Evolutionary conservation across 2,329 filamentous ascomycete species (phyloP).

Genomic region (Fusarium nelsonii): DNA sequence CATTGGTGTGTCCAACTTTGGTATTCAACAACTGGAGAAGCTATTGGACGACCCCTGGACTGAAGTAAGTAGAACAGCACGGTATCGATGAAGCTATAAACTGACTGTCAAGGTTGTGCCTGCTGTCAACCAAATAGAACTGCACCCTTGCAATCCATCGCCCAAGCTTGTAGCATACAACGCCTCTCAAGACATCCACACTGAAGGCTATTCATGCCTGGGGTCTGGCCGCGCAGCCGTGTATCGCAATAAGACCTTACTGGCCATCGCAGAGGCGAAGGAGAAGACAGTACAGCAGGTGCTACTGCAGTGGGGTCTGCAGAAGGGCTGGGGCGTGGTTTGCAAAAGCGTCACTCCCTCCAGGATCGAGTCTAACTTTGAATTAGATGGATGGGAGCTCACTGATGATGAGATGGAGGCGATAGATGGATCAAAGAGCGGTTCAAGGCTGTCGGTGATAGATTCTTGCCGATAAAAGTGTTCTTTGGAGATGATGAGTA

Average conservation of each 20-base stretch:
- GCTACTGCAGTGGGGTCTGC: constrained; percentile 82
- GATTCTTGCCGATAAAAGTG: constrained; percentile 80
- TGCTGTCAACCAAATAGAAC: constrained; percentile 85
- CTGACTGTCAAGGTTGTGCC: constrained; percentile 60
- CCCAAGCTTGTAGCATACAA: constrained; percentile 81
- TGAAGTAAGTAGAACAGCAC: constrained; percentile 60
- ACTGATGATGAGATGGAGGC: constrained; percentile 77
- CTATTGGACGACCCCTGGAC: constrained; percentile 74
- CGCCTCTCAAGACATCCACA: constrained; percentile 79
- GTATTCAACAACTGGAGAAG: constrained; percentile 82
- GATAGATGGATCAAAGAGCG: constrained; percentile 77
- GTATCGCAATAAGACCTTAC: constrained; percentile 73
- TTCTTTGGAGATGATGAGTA: constrained; percentile 89
- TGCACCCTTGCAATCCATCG: constrained; percentile 85
- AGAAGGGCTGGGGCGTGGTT: constrained; percentile 85
- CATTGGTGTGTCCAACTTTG: constrained; percentile 91
- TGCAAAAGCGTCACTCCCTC: constrained; percentile 83
- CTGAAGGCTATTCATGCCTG: constrained; percentile 79
- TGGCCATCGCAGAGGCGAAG: constrained; percentile 72
- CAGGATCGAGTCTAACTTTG: constrained; percentile 82
- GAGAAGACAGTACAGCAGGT: constrained; percentile 80
- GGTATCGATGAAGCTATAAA: background rate
- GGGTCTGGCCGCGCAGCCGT: constrained; percentile 78
- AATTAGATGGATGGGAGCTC: constrained; percentile 79
- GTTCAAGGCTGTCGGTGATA: constrained; percentile 85